phyloP scores from a whole-genome alignment of 2,329 filamentous ascomycete species.

The Trichophaea hybrida region DNA sequence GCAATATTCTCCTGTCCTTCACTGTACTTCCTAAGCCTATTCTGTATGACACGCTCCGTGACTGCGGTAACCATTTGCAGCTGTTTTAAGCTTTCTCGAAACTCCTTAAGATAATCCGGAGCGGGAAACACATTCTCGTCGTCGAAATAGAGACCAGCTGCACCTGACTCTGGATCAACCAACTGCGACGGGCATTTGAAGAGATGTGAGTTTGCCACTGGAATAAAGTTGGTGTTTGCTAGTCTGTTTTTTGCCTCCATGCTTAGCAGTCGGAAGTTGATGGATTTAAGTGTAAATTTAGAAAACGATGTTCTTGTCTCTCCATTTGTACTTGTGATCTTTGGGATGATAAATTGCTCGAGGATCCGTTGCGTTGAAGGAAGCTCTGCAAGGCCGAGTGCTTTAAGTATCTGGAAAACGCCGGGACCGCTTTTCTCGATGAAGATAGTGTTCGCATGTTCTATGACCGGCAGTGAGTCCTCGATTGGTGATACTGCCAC shows the following conservation, averaged over 20 bases:
- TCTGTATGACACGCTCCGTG: slow-evolving; percentile 2
- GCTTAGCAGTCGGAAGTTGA: neutral
- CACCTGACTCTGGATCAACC: neutral
- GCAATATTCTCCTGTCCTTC: neutral
- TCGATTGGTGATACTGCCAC: neutral
- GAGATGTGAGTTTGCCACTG: neutral
- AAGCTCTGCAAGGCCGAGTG: slow-evolving; percentile 4
- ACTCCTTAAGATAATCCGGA: slow-evolving; percentile 17
- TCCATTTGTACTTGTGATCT: slow-evolving; percentile 3
- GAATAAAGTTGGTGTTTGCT: neutral
- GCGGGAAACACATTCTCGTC: slow-evolving; percentile 26
- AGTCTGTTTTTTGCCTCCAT: neutral
- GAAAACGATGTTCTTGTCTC: neutral
- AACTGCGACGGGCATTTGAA: slow-evolving; percentile 6
- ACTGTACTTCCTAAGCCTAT: slow-evolving; percentile 17
- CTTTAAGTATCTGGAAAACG: slow-evolving; percentile 1
- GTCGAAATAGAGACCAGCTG: slow-evolving; percentile 24
- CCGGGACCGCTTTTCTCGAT: slow-evolving; percentile 10
- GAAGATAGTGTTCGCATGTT: slow-evolving; percentile 9
- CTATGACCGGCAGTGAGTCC: neutral
- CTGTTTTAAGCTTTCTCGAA: slow-evolving; percentile 15
- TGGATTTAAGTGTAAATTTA: neutral
- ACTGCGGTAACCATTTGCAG: slow-evolving; percentile 11
- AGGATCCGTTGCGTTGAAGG: slow-evolving; percentile 9
- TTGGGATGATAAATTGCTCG: slow-evolving; percentile 9